Percentiles rank a stretch among this genome's conserved stretches.
Evolutionary conservation across 2,329 filamentous ascomycete species (phyloP).

Genomic region (Emmonsiellopsis sp.): DNA sequence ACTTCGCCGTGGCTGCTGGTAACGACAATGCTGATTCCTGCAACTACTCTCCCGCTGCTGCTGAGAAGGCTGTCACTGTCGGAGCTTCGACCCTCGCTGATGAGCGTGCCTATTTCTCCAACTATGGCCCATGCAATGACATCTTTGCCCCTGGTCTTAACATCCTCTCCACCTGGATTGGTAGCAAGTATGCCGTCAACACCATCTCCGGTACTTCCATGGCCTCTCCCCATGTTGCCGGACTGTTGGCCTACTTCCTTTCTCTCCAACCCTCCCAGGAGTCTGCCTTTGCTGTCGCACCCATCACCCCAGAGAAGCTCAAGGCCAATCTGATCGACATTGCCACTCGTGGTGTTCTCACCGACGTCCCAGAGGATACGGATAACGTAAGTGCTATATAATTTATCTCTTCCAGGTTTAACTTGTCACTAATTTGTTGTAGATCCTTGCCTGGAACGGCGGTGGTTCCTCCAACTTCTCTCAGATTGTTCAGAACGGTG

Average conservation of each 20-base stretch:
- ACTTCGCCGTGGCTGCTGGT: constrained; percentile 96
- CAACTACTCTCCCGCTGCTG: constrained; percentile 96
- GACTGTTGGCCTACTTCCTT: constrained; percentile 94
- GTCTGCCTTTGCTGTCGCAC: constrained; percentile 82
- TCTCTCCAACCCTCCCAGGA: constrained; percentile 86
- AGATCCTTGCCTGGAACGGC: constrained; percentile 95
- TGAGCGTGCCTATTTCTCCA: constrained; percentile 99
- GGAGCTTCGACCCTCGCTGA: constrained; percentile 90
- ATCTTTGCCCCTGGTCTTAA: constrained; percentile 97
- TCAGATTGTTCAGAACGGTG: constrained; percentile 65
- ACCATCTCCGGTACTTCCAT: constrained; percentile 99
- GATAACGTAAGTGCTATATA: constrained; percentile 55
- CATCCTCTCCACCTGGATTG: constrained; percentile 98
- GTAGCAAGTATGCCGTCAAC: constrained; percentile 91
- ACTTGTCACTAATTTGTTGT: constrained; percentile 18
- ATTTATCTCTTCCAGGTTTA: background rate
- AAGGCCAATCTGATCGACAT: constrained; percentile 82
- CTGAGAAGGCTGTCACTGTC: constrained; percentile 85
- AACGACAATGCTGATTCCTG: constrained; percentile 99
- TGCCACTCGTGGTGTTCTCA: constrained; percentile 67
- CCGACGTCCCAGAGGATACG: constrained; percentile 75
- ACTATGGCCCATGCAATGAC: constrained; percentile 98
- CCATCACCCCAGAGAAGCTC: constrained; percentile 86
- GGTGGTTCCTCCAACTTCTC: constrained; percentile 88
- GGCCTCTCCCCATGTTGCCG: constrained; percentile 94